Percentiles rank a stretch among this genome's conserved stretches.
phyloP scores from a whole-genome alignment of 2,329 filamentous ascomycete species.

The Epichloe gansuensis region DNA sequence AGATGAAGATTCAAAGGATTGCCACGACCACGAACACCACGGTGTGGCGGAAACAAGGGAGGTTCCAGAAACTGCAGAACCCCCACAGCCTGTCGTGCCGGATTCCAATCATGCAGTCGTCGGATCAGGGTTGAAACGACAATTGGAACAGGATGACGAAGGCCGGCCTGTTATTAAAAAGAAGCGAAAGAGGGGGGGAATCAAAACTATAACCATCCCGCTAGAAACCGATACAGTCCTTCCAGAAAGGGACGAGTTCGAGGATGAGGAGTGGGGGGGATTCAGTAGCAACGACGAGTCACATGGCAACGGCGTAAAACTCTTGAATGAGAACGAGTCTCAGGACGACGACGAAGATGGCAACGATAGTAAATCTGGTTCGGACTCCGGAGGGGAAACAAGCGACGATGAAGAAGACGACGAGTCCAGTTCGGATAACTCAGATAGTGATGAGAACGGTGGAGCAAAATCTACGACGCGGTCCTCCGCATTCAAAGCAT shows the following conservation, averaged over 20 bases:
- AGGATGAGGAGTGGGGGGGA: slow-evolving; percentile 46
- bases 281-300: slow-evolving; percentile 39
- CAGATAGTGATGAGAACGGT: slow-evolving; percentile 14
- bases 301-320: background rate
- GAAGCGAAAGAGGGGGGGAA: slow-evolving; percentile 57
- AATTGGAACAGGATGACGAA: slow-evolving; percentile 65
- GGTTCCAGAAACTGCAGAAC: background rate
- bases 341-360: slow-evolving; percentile 16
- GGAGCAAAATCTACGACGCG: slow-evolving; percentile 19
- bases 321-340: slow-evolving; percentile 12
- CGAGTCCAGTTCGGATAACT: slow-evolving; percentile 19
- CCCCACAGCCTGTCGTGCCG: background rate
- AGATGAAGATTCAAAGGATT: slow-evolving; percentile 15
- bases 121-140: slow-evolving; percentile 77
- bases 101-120: slow-evolving; percentile 13
- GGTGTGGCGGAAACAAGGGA: slow-evolving; percentile 1
- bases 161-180: slow-evolving; percentile 75
- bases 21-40: slow-evolving; percentile 11
- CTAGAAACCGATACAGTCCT: slow-evolving; percentile 25
- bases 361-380: slow-evolving; percentile 19
- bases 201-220: slow-evolving; percentile 39
- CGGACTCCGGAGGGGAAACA: slow-evolving; percentile 13
- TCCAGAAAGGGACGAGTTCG: slow-evolving; percentile 22
- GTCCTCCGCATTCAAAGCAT: slow-evolving; percentile 73
- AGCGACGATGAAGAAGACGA: slow-evolving; percentile 18